Percentiles rank a stretch among this genome's conserved stretches.
Evolutionary conservation across 768 basidiomycete species (phyloP).

Genomic region (Naganishia onofrii): DNA sequence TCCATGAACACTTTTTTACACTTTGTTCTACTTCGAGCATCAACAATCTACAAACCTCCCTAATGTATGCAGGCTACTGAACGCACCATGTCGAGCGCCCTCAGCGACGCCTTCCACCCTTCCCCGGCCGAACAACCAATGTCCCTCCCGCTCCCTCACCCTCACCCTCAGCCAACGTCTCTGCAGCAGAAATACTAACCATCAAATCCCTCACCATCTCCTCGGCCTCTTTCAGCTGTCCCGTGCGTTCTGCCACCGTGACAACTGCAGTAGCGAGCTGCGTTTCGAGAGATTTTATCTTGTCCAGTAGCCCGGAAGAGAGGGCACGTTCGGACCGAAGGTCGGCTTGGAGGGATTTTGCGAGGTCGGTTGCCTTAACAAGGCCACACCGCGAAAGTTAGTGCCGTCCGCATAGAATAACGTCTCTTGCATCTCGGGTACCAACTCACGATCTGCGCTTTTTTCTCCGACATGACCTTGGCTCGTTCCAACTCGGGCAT

Average conservation of each 20-base stretch:
- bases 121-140: not conserved
- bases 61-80: too few species aligned
- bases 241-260: not conserved
- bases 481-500: conserved; percentile 24
- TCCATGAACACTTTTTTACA: too few species aligned
- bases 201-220: conserved; percentile 32
- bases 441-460: conserved; percentile 26
- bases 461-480: conserved; percentile 31
- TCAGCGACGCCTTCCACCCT: not conserved
- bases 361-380: conserved; percentile 28
- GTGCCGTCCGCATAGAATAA: too few species aligned
- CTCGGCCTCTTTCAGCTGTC: conserved; percentile 22
- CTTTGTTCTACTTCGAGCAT: too few species aligned
- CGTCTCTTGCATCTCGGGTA: too few species aligned
- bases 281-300: conserved; percentile 14
- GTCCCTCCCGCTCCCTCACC: not conserved
- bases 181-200: not conserved
- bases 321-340: conserved; percentile 24
- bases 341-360: conserved; percentile 26
- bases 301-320: conserved; percentile 23
- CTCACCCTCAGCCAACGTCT: not conserved
- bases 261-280: not conserved
- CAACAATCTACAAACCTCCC: too few species aligned
- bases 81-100: not conserved
- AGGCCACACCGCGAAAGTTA: too few species aligned